Base-by-base conservation (phyloP, 169 alveolate genomes). In the Toxoplasma gondii region DNA sequence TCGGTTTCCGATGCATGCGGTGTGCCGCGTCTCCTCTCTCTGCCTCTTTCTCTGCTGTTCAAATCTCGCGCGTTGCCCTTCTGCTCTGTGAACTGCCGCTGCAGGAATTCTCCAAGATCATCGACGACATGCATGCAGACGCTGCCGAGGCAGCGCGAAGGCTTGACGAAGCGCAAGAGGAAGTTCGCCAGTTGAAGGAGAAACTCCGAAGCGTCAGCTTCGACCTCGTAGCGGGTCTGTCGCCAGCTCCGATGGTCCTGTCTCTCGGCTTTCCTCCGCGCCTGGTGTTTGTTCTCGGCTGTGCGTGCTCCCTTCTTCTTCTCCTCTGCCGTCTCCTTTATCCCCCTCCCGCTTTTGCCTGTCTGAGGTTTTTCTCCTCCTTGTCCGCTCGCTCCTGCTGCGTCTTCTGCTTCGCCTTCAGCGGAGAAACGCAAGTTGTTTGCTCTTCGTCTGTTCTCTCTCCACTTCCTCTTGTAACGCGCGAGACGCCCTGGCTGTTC, bases 111-210 rank as follows among this genome's bases (percentile, higher is more conserved):
- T 9, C 36, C 41, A 39, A 82, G 36, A 19, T 82, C 12, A 10
- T 82, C 67, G 67, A 82, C 38, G 90, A 24, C 38, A 82, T 82
- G 90, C 90, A 39, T 44, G 64, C 90, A 31, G 90, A 82, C 44
- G 90, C 90, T 0, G 90, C 69, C 1, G 69, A 82, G 64, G 41
- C 90, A 1, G 38, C 90, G 54, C 38, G 69, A 1, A 1, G 24
- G 27, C 90, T 82, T 0, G 64, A 9, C 24, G 36, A 17, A 10
- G 90, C 90, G 34, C 90, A 31, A 17, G 90, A 82, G 10, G 90
- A 82, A 41, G 29, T 17, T 39, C 90, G 90, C n/a, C 69, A 82
- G 67, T 31, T 82, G 64, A 82, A 31, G 64, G 90, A 82, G 34
- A 39, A 17, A 2, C 90, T 82, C 31, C 17, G 67, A 82, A 82